Base-by-base conservation (phyloP, 129 eudicot genomes). In the Escallonia rubra region DNA sequence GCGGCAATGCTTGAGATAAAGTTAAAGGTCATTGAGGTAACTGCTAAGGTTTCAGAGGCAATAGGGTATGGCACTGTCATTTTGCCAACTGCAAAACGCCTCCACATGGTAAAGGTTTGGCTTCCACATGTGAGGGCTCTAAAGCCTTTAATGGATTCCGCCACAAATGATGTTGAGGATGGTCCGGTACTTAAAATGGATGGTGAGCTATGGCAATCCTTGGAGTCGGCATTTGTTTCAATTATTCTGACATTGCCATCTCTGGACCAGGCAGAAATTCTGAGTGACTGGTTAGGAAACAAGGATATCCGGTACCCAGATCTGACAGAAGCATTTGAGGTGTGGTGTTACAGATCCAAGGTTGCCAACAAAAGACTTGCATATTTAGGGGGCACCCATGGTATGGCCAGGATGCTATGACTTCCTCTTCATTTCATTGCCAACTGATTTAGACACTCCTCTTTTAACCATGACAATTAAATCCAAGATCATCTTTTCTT, bases 271-370 rank as follows among this genome's bases (percentile, higher is more conserved):
- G 92, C 95, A 3, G 83, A 76, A 7, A 82, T 93, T 75, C 81
- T 93, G 77, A 82, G 85, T 9, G 92, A 83, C 54, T 93, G 98
- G 98, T 82, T 93, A 62, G 78, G 66, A 45, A 72, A 71, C 72
- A 69, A 89, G 67, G 77, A 89, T 64, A 80, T 82, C 56, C 61
- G 76, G 59, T 93, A 84, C 78, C 99, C 96, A 7, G 99, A 89
- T 61, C 81, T 93, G 44, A 89, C 96, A 0, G 93, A 93, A 78
- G 98, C 91, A 52, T 93, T 93, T 79, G 98, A 93, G 69, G 98
- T 86, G n/a, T 93, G 99, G 99, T 87, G 96, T 80, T 84, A 84
- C 58, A 73, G 96, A 71, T 93, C 99, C 62, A 89, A 93, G 76
- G 96, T 86, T 72, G 95, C 99, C 38, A 80, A 82, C 67, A 73